Conservation (phyloP, 225 moss, liverwort and hornwort genomes). For the Rhytidiadelphus loreus region DNA sequence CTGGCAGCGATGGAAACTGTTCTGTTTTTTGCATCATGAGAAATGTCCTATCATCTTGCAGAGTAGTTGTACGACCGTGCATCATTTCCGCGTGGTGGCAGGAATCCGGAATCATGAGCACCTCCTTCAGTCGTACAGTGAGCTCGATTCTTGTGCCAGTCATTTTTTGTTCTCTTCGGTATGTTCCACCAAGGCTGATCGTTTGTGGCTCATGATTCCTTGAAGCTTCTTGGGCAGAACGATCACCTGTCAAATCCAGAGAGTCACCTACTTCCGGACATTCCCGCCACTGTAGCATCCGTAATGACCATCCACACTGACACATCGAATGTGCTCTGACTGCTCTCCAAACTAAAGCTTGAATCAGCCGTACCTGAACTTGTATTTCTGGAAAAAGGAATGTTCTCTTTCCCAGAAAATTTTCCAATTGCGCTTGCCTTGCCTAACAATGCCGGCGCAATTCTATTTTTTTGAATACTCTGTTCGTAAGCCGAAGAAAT, state of each 20-base stretch:
- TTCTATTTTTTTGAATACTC: neutral
- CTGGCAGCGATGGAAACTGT: neutral
- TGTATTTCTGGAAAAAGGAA: neutral
- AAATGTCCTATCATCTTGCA: neutral
- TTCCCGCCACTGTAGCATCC: neutral
- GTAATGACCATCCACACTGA: neutral
- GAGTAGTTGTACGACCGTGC: neutral
- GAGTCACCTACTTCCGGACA: neutral
- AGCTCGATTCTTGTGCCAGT: neutral
- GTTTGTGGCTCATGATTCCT: neutral
- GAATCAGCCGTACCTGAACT: neutral
- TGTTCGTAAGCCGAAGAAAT: neutral
- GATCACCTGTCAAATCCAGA: neutral
- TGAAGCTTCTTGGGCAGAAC: neutral
- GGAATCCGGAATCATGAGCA: conserved; percentile 7
- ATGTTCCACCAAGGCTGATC: neutral
- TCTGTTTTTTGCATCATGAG: neutral
- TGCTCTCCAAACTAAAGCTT: neutral
- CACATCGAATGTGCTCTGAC: neutral
- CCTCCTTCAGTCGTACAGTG: neutral
- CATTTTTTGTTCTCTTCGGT: neutral
- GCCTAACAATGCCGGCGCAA: too few species aligned
- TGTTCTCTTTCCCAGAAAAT: neutral
- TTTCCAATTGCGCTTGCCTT: neutral
- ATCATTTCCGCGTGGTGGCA: conserved; percentile 2